Conservation (phyloP, 1,284 basidiomycete genomes). For the Trametes polyzona region DNA sequence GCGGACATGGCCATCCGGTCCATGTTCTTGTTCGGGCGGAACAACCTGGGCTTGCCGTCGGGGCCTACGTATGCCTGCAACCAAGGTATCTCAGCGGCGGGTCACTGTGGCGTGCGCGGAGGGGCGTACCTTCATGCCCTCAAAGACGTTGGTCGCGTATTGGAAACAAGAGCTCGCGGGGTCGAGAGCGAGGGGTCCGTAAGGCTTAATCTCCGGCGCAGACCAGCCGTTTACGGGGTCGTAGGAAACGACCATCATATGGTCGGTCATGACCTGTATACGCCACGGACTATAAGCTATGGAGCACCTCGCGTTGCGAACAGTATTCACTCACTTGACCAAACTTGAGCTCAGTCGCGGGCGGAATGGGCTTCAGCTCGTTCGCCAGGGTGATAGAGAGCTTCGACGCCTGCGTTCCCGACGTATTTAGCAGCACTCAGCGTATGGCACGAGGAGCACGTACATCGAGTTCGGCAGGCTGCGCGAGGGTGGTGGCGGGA, state of each 20-base stretch:
- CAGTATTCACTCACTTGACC: constrained; percentile 42
- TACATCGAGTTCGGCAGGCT: constrained; percentile 24
- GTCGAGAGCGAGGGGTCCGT: constrained; percentile 72
- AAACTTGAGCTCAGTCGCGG: constrained; percentile 45
- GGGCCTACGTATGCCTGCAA: constrained; percentile 69
- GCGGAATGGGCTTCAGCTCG: constrained; percentile 43
- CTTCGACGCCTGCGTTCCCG: constrained; percentile 45
- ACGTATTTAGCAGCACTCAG: neutral
- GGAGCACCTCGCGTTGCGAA: neutral
- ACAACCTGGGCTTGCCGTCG: constrained; percentile 67
- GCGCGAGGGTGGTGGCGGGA: neutral
- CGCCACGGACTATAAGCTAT: constrained; percentile 34
- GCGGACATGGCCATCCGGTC: constrained; percentile 66
- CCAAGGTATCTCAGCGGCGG: neutral
- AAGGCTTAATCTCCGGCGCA: constrained; percentile 78
- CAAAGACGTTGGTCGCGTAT: constrained; percentile 81
- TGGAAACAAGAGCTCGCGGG: constrained; percentile 77
- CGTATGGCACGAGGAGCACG: neutral
- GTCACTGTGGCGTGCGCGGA: constrained; percentile 41
- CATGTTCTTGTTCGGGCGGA: constrained; percentile 86
- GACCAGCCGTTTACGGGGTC: constrained; percentile 76
- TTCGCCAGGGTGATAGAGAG: constrained; percentile 43
- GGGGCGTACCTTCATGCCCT: constrained; percentile 81
- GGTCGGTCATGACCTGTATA: constrained; percentile 59
- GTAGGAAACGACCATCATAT: constrained; percentile 78